phyloP scores from a whole-genome alignment of 768 basidiomycete genomes.

The Boletus coccyginus region DNA sequence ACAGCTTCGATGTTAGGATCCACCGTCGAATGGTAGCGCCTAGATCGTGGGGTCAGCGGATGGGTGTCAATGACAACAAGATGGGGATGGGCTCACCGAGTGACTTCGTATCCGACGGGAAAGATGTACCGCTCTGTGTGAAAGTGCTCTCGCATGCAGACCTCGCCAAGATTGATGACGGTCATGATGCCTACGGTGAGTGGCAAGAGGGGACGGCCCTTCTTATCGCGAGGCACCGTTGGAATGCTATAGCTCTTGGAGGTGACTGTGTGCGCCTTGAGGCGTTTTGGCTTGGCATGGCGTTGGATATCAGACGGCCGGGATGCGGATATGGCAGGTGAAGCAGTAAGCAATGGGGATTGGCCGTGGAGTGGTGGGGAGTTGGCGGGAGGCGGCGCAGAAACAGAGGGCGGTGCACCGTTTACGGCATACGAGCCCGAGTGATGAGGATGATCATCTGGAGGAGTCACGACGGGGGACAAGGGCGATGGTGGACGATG shows the following conservation, averaged over 20 bases:
- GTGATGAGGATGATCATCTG: constrained; percentile 32
- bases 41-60: constrained; percentile 26
- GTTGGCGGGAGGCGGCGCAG: constrained; percentile 13
- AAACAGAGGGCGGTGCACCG: constrained; percentile 18
- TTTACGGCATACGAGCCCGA: constrained; percentile 23
- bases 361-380: constrained; percentile 24
- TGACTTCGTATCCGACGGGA: constrained; percentile 83
- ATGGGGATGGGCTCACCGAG: constrained; percentile 46
- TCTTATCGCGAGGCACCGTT: constrained; percentile 71
- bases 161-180: constrained; percentile 67
- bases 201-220: constrained; percentile 68
- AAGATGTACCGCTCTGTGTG: constrained; percentile 89
- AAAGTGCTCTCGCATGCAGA: constrained; percentile 82
- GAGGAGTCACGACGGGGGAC: constrained; percentile 35
- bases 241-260: constrained; percentile 77
- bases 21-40: constrained; percentile 76
- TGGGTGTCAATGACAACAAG: background rate
- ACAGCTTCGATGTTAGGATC: constrained; percentile 66
- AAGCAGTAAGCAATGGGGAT: constrained; percentile 16
- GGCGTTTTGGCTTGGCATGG: constrained; percentile 67
- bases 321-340: constrained; percentile 20
- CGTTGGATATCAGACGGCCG: constrained; percentile 33
- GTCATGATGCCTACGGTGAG: constrained; percentile 88
- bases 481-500: constrained; percentile 29
- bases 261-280: constrained; percentile 79